Conservation (phyloP, 1,284 basidiomycete species). For the Sanguinoderma infundibulare region DNA sequence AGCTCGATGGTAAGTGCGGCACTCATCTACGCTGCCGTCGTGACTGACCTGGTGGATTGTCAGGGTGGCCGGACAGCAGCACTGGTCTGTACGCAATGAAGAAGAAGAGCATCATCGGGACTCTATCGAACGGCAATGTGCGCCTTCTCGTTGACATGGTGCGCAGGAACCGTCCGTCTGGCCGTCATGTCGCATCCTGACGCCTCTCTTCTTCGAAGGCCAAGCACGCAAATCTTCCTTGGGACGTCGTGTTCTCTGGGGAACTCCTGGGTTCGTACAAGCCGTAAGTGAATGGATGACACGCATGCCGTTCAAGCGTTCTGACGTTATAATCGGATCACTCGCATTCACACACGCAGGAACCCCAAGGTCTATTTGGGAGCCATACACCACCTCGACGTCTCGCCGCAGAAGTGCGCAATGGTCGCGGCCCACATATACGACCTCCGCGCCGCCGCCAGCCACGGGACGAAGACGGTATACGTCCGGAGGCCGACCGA, state of each 20-base stretch:
- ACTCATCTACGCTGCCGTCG: not conserved
- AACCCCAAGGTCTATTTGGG: slow-evolving; percentile 56
- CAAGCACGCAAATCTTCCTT: slow-evolving; percentile 60
- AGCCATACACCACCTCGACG: slow-evolving; percentile 52
- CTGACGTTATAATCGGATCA: not conserved
- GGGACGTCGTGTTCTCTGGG: slow-evolving; percentile 64
- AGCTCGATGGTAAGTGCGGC: slow-evolving; percentile 50
- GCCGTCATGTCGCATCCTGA: not conserved
- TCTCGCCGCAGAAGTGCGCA: slow-evolving; percentile 54
- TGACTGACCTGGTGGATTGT: not conserved
- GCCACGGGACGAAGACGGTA: slow-evolving; percentile 57
- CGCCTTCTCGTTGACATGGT: slow-evolving; percentile 66
- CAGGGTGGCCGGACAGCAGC: slow-evolving; percentile 63
- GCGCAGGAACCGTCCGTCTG: not conserved
- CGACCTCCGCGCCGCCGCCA: slow-evolving; percentile 59
- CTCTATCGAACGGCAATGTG: slow-evolving; percentile 68
- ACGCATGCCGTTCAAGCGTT: not conserved
- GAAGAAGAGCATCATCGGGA: slow-evolving; percentile 52
- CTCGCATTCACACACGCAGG: slow-evolving; percentile 35
- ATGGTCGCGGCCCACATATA: slow-evolving; percentile 69
- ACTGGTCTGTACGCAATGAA: slow-evolving; percentile 55
- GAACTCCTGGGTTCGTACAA: slow-evolving; percentile 66
- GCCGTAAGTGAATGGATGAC: slow-evolving; percentile 46
- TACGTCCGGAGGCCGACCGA: slow-evolving; percentile 57
- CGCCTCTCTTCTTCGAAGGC: slow-evolving; percentile 42